A percentile compares a stretch with the other conserved stretches of the same genome.
Evolutionary conservation across 106 monocot genomes (phyloP).

Genomic region (Posidonia australis): DNA sequence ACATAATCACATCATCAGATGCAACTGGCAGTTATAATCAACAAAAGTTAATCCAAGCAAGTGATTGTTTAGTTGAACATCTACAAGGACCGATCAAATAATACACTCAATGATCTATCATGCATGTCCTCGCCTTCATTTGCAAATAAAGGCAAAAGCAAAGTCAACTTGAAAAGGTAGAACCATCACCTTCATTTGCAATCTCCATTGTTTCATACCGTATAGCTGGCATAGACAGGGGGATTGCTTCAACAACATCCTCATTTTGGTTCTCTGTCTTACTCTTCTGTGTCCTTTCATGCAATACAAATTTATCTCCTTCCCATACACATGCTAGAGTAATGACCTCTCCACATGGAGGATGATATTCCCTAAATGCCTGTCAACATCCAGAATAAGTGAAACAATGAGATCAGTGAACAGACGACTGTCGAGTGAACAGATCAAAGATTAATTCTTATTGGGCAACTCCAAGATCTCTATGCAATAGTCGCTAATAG

Average conservation of each 20-base stretch:
- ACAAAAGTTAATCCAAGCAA: no score
- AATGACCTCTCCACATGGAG: slow-evolving; percentile 24
- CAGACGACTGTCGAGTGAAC: no score
- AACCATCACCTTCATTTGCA: slow-evolving; percentile 43
- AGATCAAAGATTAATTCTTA: neutral
- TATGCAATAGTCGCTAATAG: no score
- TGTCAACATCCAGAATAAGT: slow-evolving; percentile 6
- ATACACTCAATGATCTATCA: neutral
- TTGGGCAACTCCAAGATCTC: no score
- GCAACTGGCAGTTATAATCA: no score
- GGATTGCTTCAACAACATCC: slow-evolving; percentile 16
- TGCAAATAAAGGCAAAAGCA: neutral
- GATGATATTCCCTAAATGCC: slow-evolving; percentile 73
- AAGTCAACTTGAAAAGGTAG: neutral
- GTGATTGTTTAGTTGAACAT: no score
- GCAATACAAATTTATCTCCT: slow-evolving; percentile 80
- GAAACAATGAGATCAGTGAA: neutral
- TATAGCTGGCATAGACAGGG: slow-evolving; percentile 23
- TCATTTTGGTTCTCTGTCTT: slow-evolving; percentile 1
- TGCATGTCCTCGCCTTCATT: neutral
- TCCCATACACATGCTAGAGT: slow-evolving; percentile 67
- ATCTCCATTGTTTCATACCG: slow-evolving; percentile 51
- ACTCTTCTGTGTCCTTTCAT: slow-evolving; percentile 38
- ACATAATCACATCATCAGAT: no score
- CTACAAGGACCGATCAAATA: no score